Conservation (phyloP, 495 filamentous ascomycete genomes). For the Penicillium cosmopolitanum region DNA sequence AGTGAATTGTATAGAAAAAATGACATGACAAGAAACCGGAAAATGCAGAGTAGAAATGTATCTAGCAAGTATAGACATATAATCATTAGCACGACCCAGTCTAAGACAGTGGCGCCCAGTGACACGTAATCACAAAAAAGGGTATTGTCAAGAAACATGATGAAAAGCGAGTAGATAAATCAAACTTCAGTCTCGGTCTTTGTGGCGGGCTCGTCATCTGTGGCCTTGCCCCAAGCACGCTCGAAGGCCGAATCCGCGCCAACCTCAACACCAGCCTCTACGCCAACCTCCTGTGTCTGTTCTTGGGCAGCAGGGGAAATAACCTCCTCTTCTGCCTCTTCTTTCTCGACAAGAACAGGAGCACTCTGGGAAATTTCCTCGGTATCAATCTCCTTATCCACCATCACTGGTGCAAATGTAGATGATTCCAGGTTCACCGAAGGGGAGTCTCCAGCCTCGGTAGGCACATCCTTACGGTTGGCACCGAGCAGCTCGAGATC, state of each 20-base stretch:
- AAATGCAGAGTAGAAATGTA: constrained; percentile 3
- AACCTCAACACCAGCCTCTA: neutral
- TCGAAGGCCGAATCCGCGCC: constrained; percentile 41
- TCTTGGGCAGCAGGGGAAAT: constrained; percentile 1
- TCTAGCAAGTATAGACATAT: constrained; percentile 11
- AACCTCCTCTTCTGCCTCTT: constrained; percentile 1
- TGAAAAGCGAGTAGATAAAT: constrained; percentile 7
- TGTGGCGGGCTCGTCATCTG: constrained; percentile 28
- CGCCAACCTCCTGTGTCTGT: neutral
- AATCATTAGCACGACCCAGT: constrained; percentile 22
- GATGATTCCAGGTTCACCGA: constrained; percentile 25
- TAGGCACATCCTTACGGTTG: constrained; percentile 17
- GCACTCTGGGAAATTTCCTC: constrained; percentile 15
- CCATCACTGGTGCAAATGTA: constrained; percentile 29
- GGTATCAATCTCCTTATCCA: constrained; percentile 25
- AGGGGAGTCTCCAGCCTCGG: constrained; percentile 13
- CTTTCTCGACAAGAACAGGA: constrained; percentile 18
- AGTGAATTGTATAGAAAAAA: neutral
- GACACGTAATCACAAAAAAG: constrained; percentile 14
- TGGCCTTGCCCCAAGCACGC: constrained; percentile 49
- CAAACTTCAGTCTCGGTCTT: constrained; percentile 6
- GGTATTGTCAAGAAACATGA: constrained; percentile 22
- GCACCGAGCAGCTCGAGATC: constrained; percentile 63
- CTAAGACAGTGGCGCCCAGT: constrained; percentile 16
- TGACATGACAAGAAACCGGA: neutral